phyloP scores from a whole-genome alignment of 441 rosid genomes.

The Gossypium trilobum region DNA sequence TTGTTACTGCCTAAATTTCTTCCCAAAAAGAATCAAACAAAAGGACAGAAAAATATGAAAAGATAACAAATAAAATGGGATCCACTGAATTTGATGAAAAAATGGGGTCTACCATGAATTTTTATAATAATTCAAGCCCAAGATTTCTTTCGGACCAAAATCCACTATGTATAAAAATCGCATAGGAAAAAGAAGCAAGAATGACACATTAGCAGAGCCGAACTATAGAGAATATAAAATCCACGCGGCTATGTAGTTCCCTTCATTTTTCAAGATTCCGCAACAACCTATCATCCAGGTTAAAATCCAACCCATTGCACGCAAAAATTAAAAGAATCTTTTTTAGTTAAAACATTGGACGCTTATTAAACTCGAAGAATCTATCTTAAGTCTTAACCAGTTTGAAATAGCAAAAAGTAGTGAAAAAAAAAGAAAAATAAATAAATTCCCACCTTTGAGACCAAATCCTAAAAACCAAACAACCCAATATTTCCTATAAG shows the following conservation, averaged over 20 bases:
- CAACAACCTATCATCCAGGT: not conserved
- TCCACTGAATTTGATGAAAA: constrained; percentile 39
- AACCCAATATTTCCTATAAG: not conserved
- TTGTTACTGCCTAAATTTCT: constrained; percentile 3
- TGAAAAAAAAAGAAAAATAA: not conserved
- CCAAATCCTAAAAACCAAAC: not conserved
- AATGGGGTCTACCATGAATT: constrained; percentile 25
- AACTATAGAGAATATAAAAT: not conserved
- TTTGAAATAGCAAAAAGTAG: not conserved
- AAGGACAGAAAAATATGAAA: constrained; percentile 27
- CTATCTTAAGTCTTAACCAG: not conserved
- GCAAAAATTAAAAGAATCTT: not conserved
- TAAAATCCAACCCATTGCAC: not conserved
- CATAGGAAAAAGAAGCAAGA: not conserved
- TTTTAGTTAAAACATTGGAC: not conserved
- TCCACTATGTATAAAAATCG: not conserved
- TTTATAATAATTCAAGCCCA: constrained; percentile 20
- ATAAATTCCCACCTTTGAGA: not conserved
- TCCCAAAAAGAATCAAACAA: constrained; percentile 19
- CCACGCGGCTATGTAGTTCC: not conserved
- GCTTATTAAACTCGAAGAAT: not conserved
- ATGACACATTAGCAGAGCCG: not conserved
- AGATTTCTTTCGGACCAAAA: constrained; percentile 12
- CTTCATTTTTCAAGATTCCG: not conserved
- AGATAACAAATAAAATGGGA: constrained; percentile 37